Base-by-base conservation (phyloP, 495 filamentous ascomycete species). In the Hypoxylon trugodes region DNA sequence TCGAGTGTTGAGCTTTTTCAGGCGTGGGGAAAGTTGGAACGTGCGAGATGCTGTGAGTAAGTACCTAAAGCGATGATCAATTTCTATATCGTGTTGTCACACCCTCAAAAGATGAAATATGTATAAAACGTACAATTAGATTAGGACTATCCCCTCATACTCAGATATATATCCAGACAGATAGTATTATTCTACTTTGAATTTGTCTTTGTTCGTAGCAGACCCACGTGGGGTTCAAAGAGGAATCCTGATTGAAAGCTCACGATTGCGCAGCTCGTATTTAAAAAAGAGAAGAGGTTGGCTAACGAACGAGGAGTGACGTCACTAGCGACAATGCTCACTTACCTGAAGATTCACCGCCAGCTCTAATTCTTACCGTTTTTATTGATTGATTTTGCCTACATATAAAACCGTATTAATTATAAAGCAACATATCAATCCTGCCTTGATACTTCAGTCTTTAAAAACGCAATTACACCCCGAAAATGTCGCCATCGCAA, bases 401-500 rank as follows among this genome's bases (percentile, higher is more conserved):
- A 46, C 12, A 13, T 30, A 30, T 10, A 30, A 30, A 30, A 30
- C 10, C 28, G 28, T 10, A 30, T 30, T 30, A 30, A 5, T 30
- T 30, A 4, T 30, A 4, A 30, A 10, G 10, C 28, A 30, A 30
- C 19, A 50, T 49, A 35, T 43, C 9, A 30, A 6, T 24, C 13
- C 33, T 40, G 30, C 13, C 22, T 8, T 42, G 43, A 8, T 15
- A 21, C 8, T 6, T 35, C n/a, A n/a, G n/a, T n/a, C n/a, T n/a
- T n/a, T n/a, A n/a, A n/a, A n/a, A 42, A 50, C 46, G n/a, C 19
- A 24, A 51, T 47, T 18, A 0, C 21, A 18, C 18, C 21, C 9
- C 12, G 13, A 66, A 61, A 0, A 66, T 66, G 63, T 61, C 63
- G 6, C 57, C 56, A 36, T 61, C 63, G 4, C 28, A 61, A 57